A percentile compares a stretch with the other conserved stretches of the same genome.
These are phyloP conservation scores for Solanum arcanum DNA, from an alignment of 257 asterid genomes.

Conservation along the genomic window DNA sequence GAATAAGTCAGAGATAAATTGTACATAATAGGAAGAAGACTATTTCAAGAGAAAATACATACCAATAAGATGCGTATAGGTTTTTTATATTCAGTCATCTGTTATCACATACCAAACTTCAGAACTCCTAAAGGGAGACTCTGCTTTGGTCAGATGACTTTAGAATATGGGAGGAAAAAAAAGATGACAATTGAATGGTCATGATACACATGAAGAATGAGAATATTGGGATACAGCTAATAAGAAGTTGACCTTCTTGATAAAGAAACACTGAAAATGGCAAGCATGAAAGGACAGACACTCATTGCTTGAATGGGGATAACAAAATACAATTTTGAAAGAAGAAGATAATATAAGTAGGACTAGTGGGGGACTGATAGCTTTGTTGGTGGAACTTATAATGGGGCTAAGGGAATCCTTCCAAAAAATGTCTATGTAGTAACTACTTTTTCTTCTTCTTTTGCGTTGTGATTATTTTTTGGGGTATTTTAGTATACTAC, in stretches of 20 bases:
- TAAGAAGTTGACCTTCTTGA: constrained; percentile 5
- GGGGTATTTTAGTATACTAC: neutral
- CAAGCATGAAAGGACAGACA: constrained; percentile 6
- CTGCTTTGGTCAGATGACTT: neutral
- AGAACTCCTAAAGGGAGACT: neutral
- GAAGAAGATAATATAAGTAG: constrained; percentile 1
- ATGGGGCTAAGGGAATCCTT: constrained; percentile 13
- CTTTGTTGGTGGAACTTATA: neutral
- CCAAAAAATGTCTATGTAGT: neutral
- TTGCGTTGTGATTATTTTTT: neutral
- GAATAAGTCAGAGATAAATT: neutral
- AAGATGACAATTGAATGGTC: neutral
- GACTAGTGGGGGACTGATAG: neutral
- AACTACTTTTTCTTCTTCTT: neutral
- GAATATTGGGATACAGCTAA: constrained; percentile 7
- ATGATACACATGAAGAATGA: neutral
- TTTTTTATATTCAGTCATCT: constrained; percentile 2
- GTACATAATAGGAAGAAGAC: neutral
- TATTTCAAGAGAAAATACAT: neutral
- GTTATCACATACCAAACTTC: neutral
- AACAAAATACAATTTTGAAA: neutral
- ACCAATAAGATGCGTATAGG: neutral
- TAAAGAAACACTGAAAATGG: neutral
- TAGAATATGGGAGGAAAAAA: neutral
- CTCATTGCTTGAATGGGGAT: neutral